Evolutionary conservation across 768 basidiomycete genomes (phyloP), one percentile per base, ranked within the genome.

Genomic region (Boletus rubroflammeus): DNA sequence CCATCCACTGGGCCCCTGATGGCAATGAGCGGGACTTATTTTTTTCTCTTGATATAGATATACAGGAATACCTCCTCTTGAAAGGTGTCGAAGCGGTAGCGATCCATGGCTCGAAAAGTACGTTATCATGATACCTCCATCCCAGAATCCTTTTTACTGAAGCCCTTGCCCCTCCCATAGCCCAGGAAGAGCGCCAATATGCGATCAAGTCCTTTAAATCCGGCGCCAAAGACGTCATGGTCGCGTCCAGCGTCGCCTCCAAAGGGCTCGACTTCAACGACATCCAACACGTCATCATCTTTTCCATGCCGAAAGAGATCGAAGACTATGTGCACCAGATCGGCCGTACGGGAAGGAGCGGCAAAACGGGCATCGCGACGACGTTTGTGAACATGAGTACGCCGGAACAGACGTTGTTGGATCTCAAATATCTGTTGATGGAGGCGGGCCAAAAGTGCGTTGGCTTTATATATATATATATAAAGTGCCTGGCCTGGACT

Each of bases 281-380:
- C 66, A 96, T 99, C 54, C 94, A 98, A 63, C 97, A 98, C 69
- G 95, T 98, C 67, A 98, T 99, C 72, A 98, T 98, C 58, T 99
- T 95, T 71, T 86, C 90, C 29, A 98, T 99, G 97, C 97, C 97
- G 0, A 99, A 98, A 72, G 97, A 99, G 75, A 99, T 99, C 58
- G 97, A 99, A 72, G 97, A 99, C 70, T 99, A 99, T 65, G 96
- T 98, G 47, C 97, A 99, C 76, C 96, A 99, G 72, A 98, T 98
- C 60, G 97, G 97, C 26, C 89, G 97, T 56, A 99, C 97, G 7
- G 97, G 97, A 48, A 85, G 97, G 61, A 93, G 90, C 61, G 97
- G 97, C 21, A 98, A 98, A 71, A 99, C 97, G 1, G 97, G 97
- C 48, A 98, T 99, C 52, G 96, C 97, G 31, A 99, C 97, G 32